Evolutionary conservation across 768 basidiomycete species (phyloP), one percentile per base, ranked within the genome.

Genomic region (Boletus huronensis): DNA sequence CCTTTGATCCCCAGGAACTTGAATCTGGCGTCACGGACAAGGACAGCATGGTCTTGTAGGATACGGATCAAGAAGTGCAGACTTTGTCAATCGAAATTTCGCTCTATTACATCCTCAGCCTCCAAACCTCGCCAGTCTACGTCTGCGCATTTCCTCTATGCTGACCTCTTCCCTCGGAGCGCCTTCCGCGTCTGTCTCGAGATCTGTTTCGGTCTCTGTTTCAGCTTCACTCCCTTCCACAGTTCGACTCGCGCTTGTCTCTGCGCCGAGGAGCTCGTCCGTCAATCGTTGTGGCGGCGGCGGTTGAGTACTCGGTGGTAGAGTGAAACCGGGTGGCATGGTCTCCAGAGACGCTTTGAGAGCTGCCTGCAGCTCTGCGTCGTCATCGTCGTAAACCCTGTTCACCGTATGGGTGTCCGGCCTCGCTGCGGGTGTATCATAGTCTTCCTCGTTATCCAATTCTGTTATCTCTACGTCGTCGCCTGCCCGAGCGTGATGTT

Each of bases 351-450:
- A 93, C 3, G 91, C 93, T 65, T 76, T 84, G 45, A 96, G 75
- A 5, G 93, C 93, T 11, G 92, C 93, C 71, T 95, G 93, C 43
- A 96, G 72, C 61, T 90, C 87, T 23, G 81, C 83, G 62, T 96
- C 93, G 48, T 94, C 93, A 58, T 95, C 93, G 58, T 94, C 93
- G 60, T 90, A 85, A 36, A 85, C 81, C 43, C 83, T 73, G 48
- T 77, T 55, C 45, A 55, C 46, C 43, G 44, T 32, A 50, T 39
- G 58, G 40, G 35, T 39, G 31, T 29, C 45, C 25, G 48, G 39
- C 48, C 43, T 46, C 14, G 34, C 38, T 32, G 49, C 34, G 14
- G 53, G 56, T 26, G 43, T 4, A 36, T 41, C 45, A 17, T 62
- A 43, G 3, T 68, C 60, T 10, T 60, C 66, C 5, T 68, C 64